These are phyloP conservation scores for Sechiopsis laciniata DNA, from an alignment of 306 rosid genomes.

Conservation along the genomic window DNA sequence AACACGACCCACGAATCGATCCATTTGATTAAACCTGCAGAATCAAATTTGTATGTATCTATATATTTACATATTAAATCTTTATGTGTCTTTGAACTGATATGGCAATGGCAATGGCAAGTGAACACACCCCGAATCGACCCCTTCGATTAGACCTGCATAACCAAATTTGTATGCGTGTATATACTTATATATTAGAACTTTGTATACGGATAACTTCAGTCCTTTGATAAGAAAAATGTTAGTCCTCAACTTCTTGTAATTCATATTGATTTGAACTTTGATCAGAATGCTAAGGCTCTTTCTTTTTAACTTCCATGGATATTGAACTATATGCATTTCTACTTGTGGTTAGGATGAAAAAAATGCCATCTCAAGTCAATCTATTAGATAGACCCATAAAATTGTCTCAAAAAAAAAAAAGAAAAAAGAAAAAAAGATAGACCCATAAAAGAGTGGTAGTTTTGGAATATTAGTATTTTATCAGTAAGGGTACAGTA, in stretches of 20 bases:
- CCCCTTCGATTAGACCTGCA: too few relatives aligned
- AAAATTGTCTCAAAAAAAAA: too few relatives aligned
- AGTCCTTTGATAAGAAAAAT: neutral
- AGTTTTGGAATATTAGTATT: too few relatives aligned
- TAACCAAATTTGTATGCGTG: too few relatives aligned
- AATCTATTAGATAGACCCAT: too few relatives aligned
- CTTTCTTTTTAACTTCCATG: neutral
- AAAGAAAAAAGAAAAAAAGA: too few relatives aligned
- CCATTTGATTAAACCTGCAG: conserved; percentile 62
- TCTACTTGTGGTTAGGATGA: neutral
- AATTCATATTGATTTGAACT: neutral
- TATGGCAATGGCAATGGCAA: too few relatives aligned
- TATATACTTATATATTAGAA: neutral
- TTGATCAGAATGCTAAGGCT: neutral
- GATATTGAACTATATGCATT: too few relatives aligned
- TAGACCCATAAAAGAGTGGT: too few relatives aligned
- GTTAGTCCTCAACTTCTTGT: neutral
- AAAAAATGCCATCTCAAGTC: neutral
- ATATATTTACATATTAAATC: neutral
- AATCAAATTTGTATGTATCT: neutral
- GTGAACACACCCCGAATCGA: too few relatives aligned
- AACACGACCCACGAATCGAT: conserved; percentile 89
- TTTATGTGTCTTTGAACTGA: too few relatives aligned
- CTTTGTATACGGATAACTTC: neutral
- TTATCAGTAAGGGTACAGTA: too few relatives aligned